Evolutionary conservation across 1,139 yeast species (phyloP).

Genomic region (Protomyces macrosporus): DNA sequence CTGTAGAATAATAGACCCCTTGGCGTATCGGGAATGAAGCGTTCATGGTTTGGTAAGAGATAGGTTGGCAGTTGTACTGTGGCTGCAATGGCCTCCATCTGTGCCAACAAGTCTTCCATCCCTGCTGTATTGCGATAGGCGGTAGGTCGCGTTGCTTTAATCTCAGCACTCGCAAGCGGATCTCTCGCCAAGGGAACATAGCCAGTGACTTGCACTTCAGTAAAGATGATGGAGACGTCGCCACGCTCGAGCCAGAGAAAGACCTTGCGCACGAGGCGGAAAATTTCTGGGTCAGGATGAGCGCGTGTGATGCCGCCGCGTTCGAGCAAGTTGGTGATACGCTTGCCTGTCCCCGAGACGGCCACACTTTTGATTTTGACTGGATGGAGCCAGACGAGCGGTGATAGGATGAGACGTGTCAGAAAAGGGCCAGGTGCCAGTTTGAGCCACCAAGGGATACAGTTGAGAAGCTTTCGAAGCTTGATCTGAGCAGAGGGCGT

Average conservation of each 20-base stretch:
- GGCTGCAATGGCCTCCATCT: conserved; percentile 6
- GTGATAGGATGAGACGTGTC: conserved; percentile 16
- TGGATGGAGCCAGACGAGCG: conserved; percentile 17
- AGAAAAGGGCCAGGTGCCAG: conserved; percentile 11
- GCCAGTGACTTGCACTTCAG: conserved; percentile 2
- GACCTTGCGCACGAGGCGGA: conserved; percentile 17
- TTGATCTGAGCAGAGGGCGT: background rate
- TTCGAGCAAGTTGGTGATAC: conserved; percentile 22
- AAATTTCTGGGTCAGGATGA: conserved; percentile 21
- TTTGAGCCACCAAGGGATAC: conserved; percentile 22
- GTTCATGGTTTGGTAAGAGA: conserved; percentile 17
- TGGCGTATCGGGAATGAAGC: background rate
- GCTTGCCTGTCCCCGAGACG: conserved; percentile 15
- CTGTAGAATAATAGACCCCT: background rate
- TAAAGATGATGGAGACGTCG: conserved; percentile 11
- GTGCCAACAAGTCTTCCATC: conserved; percentile 17
- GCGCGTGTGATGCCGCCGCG: conserved; percentile 14
- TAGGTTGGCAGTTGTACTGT: conserved; percentile 4
- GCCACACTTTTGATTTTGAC: conserved; percentile 5
- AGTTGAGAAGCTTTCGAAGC: conserved; percentile 1
- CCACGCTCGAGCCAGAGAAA: conserved; percentile 23
- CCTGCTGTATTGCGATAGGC: conserved; percentile 9
- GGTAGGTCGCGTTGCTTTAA: conserved; percentile 13
- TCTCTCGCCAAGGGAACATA: conserved; percentile 18
- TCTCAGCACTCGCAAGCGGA: conserved; percentile 8